Evolutionary conservation across 331 rosid species (phyloP).

Genomic region (Ulmus americana): DNA sequence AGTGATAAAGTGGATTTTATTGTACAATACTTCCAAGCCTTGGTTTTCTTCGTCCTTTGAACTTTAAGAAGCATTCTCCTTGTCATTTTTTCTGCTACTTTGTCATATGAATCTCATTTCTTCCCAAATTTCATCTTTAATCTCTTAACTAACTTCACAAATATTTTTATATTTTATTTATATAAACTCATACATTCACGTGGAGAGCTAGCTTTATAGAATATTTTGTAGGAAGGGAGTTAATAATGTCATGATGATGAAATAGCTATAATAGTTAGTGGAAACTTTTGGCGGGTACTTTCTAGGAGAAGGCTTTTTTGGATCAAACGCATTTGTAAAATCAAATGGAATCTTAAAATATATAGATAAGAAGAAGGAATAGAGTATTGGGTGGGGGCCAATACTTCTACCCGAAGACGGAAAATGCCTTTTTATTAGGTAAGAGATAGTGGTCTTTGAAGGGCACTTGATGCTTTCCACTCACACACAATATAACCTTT

Average conservation of each 20-base stretch:
- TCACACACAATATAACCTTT: not conserved
- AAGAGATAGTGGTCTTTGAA: slow-evolving; percentile 5
- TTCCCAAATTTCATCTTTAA: too few relatives aligned
- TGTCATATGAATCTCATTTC: too few relatives aligned
- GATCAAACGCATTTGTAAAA: slow-evolving; percentile 15
- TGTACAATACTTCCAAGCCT: too few relatives aligned
- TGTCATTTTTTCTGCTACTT: too few relatives aligned
- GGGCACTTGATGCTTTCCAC: slow-evolving; percentile 24
- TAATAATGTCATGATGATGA: slow-evolving; percentile 20
- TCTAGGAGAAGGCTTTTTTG: slow-evolving; percentile 13
- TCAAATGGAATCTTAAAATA: slow-evolving; percentile 19
- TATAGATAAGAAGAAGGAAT: slow-evolving; percentile 4
- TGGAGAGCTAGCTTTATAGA: not conserved
- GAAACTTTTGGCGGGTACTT: slow-evolving; percentile 17
- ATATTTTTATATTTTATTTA: not conserved
- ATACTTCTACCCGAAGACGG: slow-evolving; percentile 19
- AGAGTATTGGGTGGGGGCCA: slow-evolving; percentile 18
- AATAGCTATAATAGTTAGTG: slow-evolving; percentile 17
- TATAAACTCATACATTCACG: not conserved
- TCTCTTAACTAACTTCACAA: not conserved
- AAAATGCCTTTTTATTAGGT: slow-evolving; percentile 21
- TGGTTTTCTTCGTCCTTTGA: too few relatives aligned
- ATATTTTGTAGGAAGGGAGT: not conserved
- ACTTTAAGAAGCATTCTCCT: too few relatives aligned
- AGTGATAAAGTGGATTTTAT: too few relatives aligned